Conservation (phyloP, 129 eudicot genomes). For the Erigeron canadensis region DNA sequence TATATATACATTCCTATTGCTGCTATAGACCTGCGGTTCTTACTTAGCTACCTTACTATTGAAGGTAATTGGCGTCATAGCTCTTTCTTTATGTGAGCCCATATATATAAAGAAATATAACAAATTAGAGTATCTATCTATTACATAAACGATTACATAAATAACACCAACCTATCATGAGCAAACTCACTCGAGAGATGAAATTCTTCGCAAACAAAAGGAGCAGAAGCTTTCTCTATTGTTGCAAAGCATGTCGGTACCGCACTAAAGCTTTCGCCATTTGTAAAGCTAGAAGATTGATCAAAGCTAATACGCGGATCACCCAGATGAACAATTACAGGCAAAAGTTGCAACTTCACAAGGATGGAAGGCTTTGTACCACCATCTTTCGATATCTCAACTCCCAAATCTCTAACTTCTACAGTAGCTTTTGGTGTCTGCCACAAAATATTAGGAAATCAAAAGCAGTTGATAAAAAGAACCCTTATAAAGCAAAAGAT, state of each 20-base stretch:
- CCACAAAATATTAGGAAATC: conserved; percentile 30
- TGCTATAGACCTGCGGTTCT: not conserved
- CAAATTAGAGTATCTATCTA: no score
- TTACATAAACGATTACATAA: not conserved
- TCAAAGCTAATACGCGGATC: conserved; percentile 58
- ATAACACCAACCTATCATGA: conserved; percentile 72
- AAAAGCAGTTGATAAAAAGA: conserved; percentile 21
- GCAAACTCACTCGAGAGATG: conserved; percentile 84
- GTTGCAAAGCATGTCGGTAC: conserved; percentile 45
- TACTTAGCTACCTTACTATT: not conserved
- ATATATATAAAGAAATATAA: not conserved
- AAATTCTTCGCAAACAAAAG: conserved; percentile 88
- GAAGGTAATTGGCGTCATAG: not conserved
- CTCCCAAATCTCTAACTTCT: conserved; percentile 81
- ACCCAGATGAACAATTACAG: conserved; percentile 61
- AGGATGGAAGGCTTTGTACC: conserved; percentile 66
- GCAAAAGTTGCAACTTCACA: conserved; percentile 77
- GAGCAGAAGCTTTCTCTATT: conserved; percentile 55
- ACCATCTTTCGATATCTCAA: conserved; percentile 81
- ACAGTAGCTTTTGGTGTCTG: conserved; percentile 84
- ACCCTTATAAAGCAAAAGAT: conserved; percentile 7
- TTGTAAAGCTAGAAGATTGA: conserved; percentile 41
- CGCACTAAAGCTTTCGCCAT: conserved; percentile 45
- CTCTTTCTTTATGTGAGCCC: not conserved
- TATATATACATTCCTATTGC: no score